Percentiles rank a stretch among this genome's conserved stretches.
These are phyloP conservation scores for Neurospora tetraspora DNA, from an alignment of 495 filamentous ascomycete species.

Conservation along the genomic window DNA sequence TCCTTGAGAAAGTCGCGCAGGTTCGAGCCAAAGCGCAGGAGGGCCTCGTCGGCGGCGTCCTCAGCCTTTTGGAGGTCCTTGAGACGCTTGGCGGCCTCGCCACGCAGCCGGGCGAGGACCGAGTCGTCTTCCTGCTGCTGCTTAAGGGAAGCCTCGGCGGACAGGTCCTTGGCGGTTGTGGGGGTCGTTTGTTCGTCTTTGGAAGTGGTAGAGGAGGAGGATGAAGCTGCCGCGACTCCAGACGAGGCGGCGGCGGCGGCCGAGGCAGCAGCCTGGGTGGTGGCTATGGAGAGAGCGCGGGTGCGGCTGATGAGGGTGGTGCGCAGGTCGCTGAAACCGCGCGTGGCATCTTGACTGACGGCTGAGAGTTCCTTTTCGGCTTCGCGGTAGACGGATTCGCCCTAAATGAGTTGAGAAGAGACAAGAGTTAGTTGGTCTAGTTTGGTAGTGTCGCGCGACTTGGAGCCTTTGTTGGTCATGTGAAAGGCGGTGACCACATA, in stretches of 20 bases:
- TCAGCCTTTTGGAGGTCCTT: slow-evolving; percentile 91
- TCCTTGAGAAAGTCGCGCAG: slow-evolving; percentile 85
- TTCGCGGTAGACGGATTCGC: slow-evolving; percentile 76
- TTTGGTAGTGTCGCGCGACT: neutral
- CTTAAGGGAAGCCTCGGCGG: slow-evolving; percentile 43
- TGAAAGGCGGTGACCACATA: slow-evolving; percentile 20
- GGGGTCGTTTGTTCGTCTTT: slow-evolving; percentile 28
- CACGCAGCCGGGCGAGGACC: slow-evolving; percentile 72
- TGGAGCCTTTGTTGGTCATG: neutral
- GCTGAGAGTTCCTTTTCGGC: slow-evolving; percentile 70
- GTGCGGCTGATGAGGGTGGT: slow-evolving; percentile 61
- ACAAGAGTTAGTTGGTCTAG: neutral
- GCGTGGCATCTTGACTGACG: slow-evolving; percentile 70
- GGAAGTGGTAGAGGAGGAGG: neutral
- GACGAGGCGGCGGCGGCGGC: slow-evolving; percentile 2
- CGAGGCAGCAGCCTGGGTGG: slow-evolving; percentile 13
- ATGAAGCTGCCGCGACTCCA: neutral
- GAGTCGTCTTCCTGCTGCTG: slow-evolving; percentile 56
- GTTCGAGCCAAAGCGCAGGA: slow-evolving; percentile 85
- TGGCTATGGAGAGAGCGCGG: slow-evolving; percentile 58
- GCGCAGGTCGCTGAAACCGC: slow-evolving; percentile 68
- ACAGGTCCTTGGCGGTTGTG: slow-evolving; percentile 27
- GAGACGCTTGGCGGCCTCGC: slow-evolving; percentile 72
- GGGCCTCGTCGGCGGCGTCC: slow-evolving; percentile 94
- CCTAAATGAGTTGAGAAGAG: slow-evolving; percentile 34